These are phyloP conservation scores for Saksenaea vasiformis DNA, from an alignment of 371 early-diverging fungal genomes.

Conservation along the genomic window DNA sequence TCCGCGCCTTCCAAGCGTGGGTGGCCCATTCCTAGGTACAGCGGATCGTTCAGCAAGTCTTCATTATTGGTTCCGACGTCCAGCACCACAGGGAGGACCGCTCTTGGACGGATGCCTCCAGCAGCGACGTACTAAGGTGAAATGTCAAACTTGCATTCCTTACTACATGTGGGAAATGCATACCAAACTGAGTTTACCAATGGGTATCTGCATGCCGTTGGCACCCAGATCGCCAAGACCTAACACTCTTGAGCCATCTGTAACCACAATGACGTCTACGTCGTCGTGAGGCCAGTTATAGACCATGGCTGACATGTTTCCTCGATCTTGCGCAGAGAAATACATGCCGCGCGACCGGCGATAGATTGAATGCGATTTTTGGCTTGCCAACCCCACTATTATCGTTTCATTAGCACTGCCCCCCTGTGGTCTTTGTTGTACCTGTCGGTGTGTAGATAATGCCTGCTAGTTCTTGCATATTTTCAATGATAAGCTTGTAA, in stretches of 20 bases:
- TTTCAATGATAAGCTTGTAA: slow-evolving; percentile 63
- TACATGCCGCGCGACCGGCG: slow-evolving; percentile 69
- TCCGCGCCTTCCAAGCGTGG: slow-evolving; percentile 61
- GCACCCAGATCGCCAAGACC: slow-evolving; percentile 71
- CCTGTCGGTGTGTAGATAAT: slow-evolving; percentile 56
- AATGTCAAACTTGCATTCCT: slow-evolving; percentile 15
- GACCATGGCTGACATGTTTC: slow-evolving; percentile 62
- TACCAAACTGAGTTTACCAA: slow-evolving; percentile 65
- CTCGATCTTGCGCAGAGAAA: slow-evolving; percentile 60
- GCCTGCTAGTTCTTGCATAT: slow-evolving; percentile 53
- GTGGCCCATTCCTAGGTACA: slow-evolving; percentile 68
- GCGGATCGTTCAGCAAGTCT: slow-evolving; percentile 56
- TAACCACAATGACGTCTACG: slow-evolving; percentile 68
- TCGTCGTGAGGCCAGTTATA: slow-evolving; percentile 62
- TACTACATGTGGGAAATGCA: slow-evolving; percentile 9
- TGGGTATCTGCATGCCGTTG: slow-evolving; percentile 68
- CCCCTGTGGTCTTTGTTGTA: slow-evolving; percentile 3
- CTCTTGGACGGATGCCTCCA: slow-evolving; percentile 65
- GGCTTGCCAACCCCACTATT: slow-evolving; percentile 52
- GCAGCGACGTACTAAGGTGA: slow-evolving; percentile 56
- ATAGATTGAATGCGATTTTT: slow-evolving; percentile 64
- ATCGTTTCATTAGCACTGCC: background rate
- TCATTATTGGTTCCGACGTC: slow-evolving; percentile 72
- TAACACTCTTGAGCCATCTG: slow-evolving; percentile 68
- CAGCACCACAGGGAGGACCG: slow-evolving; percentile 66